Percentiles rank a stretch among this genome's conserved stretches.
These are phyloP conservation scores for Neurospora sp. DNA, from an alignment of 495 filamentous ascomycete species.

Conservation along the genomic window DNA sequence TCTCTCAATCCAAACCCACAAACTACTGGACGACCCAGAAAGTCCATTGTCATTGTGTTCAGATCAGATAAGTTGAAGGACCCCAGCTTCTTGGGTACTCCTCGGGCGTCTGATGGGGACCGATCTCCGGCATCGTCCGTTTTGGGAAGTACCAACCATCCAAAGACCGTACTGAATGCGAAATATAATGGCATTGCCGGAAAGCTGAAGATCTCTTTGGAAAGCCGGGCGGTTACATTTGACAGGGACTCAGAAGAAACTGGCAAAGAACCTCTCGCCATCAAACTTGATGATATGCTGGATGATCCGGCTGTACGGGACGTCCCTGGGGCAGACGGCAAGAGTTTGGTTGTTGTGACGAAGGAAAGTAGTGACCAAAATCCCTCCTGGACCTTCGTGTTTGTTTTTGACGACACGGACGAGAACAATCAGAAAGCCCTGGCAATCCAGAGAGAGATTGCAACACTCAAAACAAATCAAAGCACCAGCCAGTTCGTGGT, in stretches of 20 bases:
- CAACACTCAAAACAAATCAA: neutral
- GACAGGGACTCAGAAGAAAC: neutral
- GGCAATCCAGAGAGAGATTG: conserved; percentile 5
- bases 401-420: conserved; percentile 7
- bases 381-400: conserved; percentile 5
- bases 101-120: neutral
- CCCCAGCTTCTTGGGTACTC: conserved; percentile 5
- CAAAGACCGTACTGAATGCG: conserved; percentile 4
- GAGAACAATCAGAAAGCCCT: conserved; percentile 4
- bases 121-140: neutral
- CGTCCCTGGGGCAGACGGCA: conserved; percentile 8
- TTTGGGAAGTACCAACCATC: neutral
- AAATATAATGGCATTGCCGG: conserved; percentile 10
- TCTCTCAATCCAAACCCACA: conserved; percentile 11
- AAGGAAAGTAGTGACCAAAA: neutral
- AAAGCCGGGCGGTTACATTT: conserved; percentile 5
- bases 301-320: conserved; percentile 6
- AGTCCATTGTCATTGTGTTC: conserved; percentile 28
- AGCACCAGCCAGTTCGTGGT: neutral
- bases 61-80: conserved; percentile 21
- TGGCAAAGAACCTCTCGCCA: conserved; percentile 7
- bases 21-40: conserved; percentile 6
- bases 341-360: conserved; percentile 6
- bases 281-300: conserved; percentile 8
- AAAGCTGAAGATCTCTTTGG: conserved; percentile 5